Conservation (phyloP, 2,329 filamentous ascomycete species). For the Aspergillus puulaauensis region DNA sequence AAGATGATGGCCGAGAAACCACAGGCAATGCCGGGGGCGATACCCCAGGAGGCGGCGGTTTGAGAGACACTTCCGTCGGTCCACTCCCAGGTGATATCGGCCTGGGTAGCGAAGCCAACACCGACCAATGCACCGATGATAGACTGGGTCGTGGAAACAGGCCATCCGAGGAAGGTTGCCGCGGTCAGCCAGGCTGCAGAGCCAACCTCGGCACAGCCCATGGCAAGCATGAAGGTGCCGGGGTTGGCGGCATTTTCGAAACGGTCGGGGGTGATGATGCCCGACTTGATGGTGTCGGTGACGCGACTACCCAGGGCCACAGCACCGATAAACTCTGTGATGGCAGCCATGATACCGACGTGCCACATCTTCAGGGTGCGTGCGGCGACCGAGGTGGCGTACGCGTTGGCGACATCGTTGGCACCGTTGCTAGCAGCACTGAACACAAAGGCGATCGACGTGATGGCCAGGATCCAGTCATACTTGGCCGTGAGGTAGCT, state of each 20-base stretch:
- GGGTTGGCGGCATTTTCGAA: constrained; percentile 32
- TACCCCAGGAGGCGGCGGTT: constrained; percentile 49
- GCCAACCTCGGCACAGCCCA: constrained; percentile 37
- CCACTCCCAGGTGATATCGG: constrained; percentile 35
- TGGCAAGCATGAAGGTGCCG: constrained; percentile 40
- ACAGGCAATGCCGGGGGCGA: constrained; percentile 50
- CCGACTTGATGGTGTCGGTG: constrained; percentile 45
- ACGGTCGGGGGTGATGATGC: constrained; percentile 41
- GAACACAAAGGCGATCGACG: constrained; percentile 29
- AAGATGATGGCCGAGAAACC: constrained; percentile 52
- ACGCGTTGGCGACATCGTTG: constrained; percentile 56
- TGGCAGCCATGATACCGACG: constrained; percentile 49
- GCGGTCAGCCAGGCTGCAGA: constrained; percentile 39
- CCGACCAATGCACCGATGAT: constrained; percentile 38
- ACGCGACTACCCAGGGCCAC: constrained; percentile 51
- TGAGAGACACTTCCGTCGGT: constrained; percentile 46
- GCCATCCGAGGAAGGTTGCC: constrained; percentile 37
- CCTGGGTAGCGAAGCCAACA: constrained; percentile 26
- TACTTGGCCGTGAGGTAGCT: constrained; percentile 23
- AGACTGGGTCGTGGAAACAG: constrained; percentile 45
- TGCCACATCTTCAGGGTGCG: constrained; percentile 54
- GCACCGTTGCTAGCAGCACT: constrained; percentile 30
- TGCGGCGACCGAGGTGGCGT: constrained; percentile 54
- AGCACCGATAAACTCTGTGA: constrained; percentile 55
- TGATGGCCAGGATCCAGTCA: constrained; percentile 31